Base-by-base conservation (phyloP, 202 grass and related monocot species). In the Dendrocalamus latiflorus region DNA sequence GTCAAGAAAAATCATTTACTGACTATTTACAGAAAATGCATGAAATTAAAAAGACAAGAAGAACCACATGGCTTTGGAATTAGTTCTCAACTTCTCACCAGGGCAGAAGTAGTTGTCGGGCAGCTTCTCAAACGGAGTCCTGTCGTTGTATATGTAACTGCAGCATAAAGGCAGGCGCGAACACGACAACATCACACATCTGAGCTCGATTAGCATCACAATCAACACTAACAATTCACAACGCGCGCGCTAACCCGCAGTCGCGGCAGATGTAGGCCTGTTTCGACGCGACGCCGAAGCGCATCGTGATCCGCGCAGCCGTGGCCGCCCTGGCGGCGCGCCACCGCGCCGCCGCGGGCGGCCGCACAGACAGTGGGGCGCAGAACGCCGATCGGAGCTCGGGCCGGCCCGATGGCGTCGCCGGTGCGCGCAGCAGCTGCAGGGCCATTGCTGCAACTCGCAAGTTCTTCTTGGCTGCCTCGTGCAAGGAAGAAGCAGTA, bases 131-230 rank as follows among this genome's bases (percentile, higher is more conserved):
- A 98, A 98, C 17, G 93, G 93, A 1, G 95, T 95, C 82, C 74
- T 95, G 30, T 98, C 95, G 25, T 76, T 93, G 87, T 98, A 98
- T 77, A 95, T 90, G 75, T 98, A 98, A 20, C 95, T 98, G 83
- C 79, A 84, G 3, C 6, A 10, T 44, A 21, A 70, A 50, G 1
- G 16, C 25, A 42, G 51, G 49, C 5, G 18, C 6, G 20, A 53
- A n/a, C 50, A 1, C 6, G 6, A 1, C 18, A n/a, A n/a, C 18
- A 53, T 47, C 50, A 8, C 15, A 18, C 16, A 51, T 53, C 50
- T 53, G 18, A 47, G 33, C 33, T 34, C 33, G n/a, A n/a, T n/a
- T n/a, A 34, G 33, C 33, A 34, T 34, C 33, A 34, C 33, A 34
- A 34, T 34, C 33, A 34, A 36, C 34, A 36, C 34, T 36, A 36